These are phyloP conservation scores for Coemansia brasiliensis DNA, from an alignment of 192 early-diverging fungal species.

Conservation along the genomic window DNA sequence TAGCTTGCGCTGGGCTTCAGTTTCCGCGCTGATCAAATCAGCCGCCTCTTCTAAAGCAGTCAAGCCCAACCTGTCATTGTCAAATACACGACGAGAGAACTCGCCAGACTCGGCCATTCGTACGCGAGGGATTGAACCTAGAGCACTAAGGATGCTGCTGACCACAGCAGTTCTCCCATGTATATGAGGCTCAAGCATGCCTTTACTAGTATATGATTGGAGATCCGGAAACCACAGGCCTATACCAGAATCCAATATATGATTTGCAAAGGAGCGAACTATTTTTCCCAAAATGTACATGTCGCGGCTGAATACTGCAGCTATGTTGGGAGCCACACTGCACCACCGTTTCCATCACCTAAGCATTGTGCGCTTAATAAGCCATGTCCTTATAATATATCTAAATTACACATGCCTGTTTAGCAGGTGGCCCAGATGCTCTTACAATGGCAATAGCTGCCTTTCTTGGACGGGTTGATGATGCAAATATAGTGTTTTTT, in stretches of 20 bases:
- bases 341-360: too few species aligned
- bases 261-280: constrained; percentile 20
- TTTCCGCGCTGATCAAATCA: constrained; percentile 78
- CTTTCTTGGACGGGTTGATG: constrained; percentile 71
- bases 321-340: too few species aligned
- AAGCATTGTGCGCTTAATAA: neutral
- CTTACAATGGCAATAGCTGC: constrained; percentile 77
- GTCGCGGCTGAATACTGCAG: constrained; percentile 3
- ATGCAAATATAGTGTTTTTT: constrained; percentile 68
- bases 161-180: constrained; percentile 76
- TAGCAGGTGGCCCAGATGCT: constrained; percentile 63
- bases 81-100: constrained; percentile 73
- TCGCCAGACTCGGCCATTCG: constrained; percentile 75
- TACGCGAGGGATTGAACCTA: constrained; percentile 49
- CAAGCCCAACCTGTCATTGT: constrained; percentile 66
- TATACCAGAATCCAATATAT: constrained; percentile 61
- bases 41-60: constrained; percentile 33
- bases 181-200: constrained; percentile 71
- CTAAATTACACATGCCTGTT: constrained; percentile 42
- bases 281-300: constrained; percentile 15
- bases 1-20: constrained; percentile 67
- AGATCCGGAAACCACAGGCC: constrained; percentile 50
- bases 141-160: constrained; percentile 56
- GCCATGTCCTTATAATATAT: too few species aligned
- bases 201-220: constrained; percentile 73